These are phyloP conservation scores for Pseudocercospora ulei DNA, from an alignment of 2,329 filamentous ascomycete species.

Conservation along the genomic window DNA sequence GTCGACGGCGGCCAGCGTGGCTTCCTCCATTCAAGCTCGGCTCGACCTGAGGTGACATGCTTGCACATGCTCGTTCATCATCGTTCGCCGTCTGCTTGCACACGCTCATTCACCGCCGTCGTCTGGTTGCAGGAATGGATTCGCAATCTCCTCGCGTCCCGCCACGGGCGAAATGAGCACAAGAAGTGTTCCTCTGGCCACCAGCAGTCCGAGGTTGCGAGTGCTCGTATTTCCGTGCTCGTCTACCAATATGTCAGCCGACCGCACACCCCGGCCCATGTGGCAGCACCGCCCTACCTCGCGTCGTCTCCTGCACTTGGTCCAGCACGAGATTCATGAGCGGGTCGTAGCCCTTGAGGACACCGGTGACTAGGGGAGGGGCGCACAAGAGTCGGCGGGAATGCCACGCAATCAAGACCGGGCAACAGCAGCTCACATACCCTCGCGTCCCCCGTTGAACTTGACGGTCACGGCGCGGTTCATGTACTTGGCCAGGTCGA, in stretches of 20 bases:
- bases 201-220: conserved; percentile 72
- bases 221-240: conserved; percentile 83
- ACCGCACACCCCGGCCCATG: too few species aligned
- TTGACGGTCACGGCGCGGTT: conserved; percentile 93
- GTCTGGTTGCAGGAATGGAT: conserved; percentile 73
- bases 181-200: conserved; percentile 82
- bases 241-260: conserved; percentile 47
- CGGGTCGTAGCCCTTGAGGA: conserved; percentile 89
- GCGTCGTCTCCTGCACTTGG: conserved; percentile 79
- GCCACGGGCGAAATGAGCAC: conserved; percentile 88
- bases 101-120: conserved; percentile 38
- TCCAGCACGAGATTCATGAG: conserved; percentile 97
- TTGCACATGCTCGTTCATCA: background rate
- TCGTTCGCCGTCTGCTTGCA: background rate
- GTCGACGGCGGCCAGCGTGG: too few species aligned
- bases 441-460: conserved; percentile 89
- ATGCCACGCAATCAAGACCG: too few species aligned
- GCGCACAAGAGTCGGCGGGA: too few species aligned
- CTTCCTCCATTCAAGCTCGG: too few species aligned
- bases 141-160: conserved; percentile 89
- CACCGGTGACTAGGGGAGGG: conserved; percentile 73
- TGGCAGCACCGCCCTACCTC: too few species aligned
- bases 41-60: too few species aligned
- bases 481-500: conserved; percentile 92
- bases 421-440: too few species aligned